A percentile compares a stretch with the other conserved stretches of the same genome.
phyloP scores from a whole-genome alignment of 2,329 filamentous ascomycete genomes.

The Arthrinium puccinioides region DNA sequence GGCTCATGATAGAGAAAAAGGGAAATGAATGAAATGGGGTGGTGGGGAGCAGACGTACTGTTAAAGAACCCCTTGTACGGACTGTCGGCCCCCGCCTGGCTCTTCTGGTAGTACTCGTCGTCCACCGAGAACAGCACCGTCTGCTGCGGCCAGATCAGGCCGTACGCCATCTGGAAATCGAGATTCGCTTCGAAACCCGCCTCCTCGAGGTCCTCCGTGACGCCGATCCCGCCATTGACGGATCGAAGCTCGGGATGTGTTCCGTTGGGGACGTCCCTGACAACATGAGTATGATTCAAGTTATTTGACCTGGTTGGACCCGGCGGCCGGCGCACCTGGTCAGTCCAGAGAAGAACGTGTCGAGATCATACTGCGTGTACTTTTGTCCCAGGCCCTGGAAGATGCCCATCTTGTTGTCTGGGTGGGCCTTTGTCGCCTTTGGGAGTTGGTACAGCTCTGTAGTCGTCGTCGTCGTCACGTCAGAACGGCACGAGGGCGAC shows the following conservation, averaged over 20 bases:
- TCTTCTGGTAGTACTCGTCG: conserved; percentile 31
- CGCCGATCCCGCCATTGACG: conserved; percentile 27
- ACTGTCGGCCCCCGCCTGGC: conserved; percentile 10
- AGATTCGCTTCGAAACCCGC: conserved; percentile 35
- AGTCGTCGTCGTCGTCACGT: background rate
- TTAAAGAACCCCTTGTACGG: conserved; percentile 24
- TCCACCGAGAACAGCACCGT: conserved; percentile 38
- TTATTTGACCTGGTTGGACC: background rate
- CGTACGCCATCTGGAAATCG: conserved; percentile 39
- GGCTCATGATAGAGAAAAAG: too few species aligned
- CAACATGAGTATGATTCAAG: too few species aligned
- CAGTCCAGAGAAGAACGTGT: conserved; percentile 26
- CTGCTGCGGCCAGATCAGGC: conserved; percentile 44
- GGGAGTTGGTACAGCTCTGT: conserved; percentile 28
- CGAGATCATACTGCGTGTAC: conserved; percentile 31
- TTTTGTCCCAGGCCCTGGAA: conserved; percentile 31
- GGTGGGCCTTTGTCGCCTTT: conserved; percentile 17
- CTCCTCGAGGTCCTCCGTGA: conserved; percentile 12
- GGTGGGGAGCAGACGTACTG: conserved; percentile 12
- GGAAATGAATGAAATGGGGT: too few species aligned
- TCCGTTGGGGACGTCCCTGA: conserved; percentile 27
- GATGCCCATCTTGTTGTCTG: conserved; percentile 32
- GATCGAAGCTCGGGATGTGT: conserved; percentile 26
- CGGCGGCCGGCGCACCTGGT: conserved; percentile 15
- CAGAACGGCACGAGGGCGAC: background rate